Conservation (phyloP, 768 basidiomycete species). For the Russula earlei region DNA sequence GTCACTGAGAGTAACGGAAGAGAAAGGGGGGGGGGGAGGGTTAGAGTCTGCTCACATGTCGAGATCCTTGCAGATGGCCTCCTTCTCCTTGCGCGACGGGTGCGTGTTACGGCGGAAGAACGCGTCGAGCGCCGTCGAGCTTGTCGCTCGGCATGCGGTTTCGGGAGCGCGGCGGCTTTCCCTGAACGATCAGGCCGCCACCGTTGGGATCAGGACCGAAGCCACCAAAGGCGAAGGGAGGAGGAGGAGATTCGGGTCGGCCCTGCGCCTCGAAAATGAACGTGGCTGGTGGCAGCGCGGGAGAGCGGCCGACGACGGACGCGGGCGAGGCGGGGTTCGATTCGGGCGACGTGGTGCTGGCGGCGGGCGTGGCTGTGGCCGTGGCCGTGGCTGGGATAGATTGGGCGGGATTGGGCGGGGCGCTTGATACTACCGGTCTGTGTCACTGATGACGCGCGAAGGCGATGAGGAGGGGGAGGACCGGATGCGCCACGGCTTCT, state of each 20-base stretch:
- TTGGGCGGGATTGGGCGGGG: not conserved
- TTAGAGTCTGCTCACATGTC: slow-evolving; percentile 28
- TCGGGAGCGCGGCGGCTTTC: slow-evolving; percentile 26
- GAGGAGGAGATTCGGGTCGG: not conserved
- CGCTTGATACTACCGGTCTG: not conserved
- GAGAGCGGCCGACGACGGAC: not conserved
- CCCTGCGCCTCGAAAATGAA: slow-evolving; percentile 6
- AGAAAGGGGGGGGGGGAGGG: not conserved
- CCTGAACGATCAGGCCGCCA: not conserved
- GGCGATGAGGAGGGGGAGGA: not conserved
- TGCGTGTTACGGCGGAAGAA: slow-evolving; percentile 32
- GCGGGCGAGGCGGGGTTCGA: not conserved
- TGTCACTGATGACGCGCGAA: not conserved
- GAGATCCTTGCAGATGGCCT: slow-evolving; percentile 30
- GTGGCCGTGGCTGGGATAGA: not conserved
- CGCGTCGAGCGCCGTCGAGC: slow-evolving; percentile 27
- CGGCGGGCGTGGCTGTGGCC: not conserved
- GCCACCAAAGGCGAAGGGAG: not conserved
- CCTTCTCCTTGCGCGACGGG: slow-evolving; percentile 36
- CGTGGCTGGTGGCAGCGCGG: not conserved
- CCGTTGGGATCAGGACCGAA: not conserved
- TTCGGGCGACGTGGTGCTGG: not conserved
- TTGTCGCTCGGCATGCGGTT: slow-evolving; percentile 34
- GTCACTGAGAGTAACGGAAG: too few species aligned
- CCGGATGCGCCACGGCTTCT: not conserved